A percentile compares a stretch with the other conserved stretches of the same genome.
Evolutionary conservation across 2,329 filamentous ascomycete species (phyloP).

Genomic region (Fusarium metavorans): DNA sequence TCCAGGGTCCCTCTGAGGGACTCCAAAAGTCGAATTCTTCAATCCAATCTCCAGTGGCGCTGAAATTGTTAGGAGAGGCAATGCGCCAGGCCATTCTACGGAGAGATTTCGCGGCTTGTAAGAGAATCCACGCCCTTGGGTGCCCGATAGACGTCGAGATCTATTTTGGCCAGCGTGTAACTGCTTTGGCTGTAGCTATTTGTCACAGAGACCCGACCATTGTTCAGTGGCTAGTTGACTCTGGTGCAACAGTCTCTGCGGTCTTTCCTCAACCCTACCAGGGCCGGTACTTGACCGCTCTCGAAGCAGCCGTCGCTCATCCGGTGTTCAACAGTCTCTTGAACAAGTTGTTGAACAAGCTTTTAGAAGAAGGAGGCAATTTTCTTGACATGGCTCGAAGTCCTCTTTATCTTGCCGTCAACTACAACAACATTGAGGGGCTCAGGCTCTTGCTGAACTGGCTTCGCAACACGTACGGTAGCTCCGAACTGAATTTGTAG

Average conservation of each 20-base stretch:
- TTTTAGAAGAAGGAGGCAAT: neutral
- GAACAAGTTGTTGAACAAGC: neutral
- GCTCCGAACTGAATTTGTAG: no score
- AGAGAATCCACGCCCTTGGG: neutral
- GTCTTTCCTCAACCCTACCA: neutral
- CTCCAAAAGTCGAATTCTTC: no score
- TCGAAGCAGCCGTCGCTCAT: neutral
- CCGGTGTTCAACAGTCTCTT: neutral
- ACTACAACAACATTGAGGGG: neutral
- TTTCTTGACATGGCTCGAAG: neutral
- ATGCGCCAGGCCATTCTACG: neutral
- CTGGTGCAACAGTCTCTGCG: neutral
- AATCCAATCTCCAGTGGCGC: fast-evolving
- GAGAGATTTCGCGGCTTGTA: neutral
- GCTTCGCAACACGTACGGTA: neutral
- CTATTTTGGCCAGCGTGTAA: neutral
- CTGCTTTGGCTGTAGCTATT: neutral
- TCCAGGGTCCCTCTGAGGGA: neutral
- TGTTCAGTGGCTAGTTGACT: neutral
- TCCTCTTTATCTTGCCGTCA: neutral
- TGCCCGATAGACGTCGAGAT: constrained; percentile 1
- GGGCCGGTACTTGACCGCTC: neutral
- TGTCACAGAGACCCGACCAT: neutral
- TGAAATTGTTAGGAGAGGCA: neutral
- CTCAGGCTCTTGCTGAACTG: neutral